A percentile compares a stretch with the other conserved stretches of the same genome.
phyloP scores from a whole-genome alignment of 768 basidiomycete genomes.

The Zangia roseola region DNA sequence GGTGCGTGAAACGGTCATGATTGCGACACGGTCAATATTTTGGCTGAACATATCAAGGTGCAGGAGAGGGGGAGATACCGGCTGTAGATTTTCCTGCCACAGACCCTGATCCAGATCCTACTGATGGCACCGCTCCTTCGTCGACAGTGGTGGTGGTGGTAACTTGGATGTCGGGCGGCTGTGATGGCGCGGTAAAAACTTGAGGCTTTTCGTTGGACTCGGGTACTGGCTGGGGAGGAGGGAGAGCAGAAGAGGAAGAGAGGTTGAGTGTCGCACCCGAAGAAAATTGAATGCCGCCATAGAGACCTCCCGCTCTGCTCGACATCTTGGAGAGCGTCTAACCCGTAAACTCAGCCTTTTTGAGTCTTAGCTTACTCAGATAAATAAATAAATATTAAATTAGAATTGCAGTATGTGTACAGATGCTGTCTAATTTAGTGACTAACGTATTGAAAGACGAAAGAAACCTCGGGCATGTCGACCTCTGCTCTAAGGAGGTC shows the following conservation, averaged over 20 bases:
- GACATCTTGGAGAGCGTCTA: conserved; percentile 51
- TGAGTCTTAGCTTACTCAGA: neutral
- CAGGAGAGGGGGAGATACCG: conserved; percentile 51
- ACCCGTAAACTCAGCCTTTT: conserved; percentile 2
- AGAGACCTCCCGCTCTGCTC: conserved; percentile 78
- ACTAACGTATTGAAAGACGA: conserved; percentile 95
- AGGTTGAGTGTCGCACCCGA: conserved; percentile 56
- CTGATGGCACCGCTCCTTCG: conserved; percentile 23
- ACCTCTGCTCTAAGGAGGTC: conserved; percentile 91
- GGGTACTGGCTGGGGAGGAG: conserved; percentile 20
- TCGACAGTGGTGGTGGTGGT: conserved; percentile 26
- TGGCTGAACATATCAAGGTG: conserved; percentile 34
- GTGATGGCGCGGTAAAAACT: conserved; percentile 17
- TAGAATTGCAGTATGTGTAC: too few relatives aligned
- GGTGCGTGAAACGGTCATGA: conserved; percentile 27
- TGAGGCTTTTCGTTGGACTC: conserved; percentile 18
- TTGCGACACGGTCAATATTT: conserved; percentile 39
- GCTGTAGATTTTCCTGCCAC: conserved; percentile 50
- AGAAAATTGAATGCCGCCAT: conserved; percentile 85
- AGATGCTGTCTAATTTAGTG: conserved; percentile 45
- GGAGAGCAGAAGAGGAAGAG: conserved; percentile 39
- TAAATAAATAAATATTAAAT: neutral
- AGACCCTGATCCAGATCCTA: conserved; percentile 30
- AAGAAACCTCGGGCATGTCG: conserved; percentile 81
- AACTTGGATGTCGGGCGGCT: conserved; percentile 25